Percentiles rank a stretch among this genome's conserved stretches.
Conservation (phyloP, 371 early-diverging fungal species). For the Mortierella sp. region DNA sequence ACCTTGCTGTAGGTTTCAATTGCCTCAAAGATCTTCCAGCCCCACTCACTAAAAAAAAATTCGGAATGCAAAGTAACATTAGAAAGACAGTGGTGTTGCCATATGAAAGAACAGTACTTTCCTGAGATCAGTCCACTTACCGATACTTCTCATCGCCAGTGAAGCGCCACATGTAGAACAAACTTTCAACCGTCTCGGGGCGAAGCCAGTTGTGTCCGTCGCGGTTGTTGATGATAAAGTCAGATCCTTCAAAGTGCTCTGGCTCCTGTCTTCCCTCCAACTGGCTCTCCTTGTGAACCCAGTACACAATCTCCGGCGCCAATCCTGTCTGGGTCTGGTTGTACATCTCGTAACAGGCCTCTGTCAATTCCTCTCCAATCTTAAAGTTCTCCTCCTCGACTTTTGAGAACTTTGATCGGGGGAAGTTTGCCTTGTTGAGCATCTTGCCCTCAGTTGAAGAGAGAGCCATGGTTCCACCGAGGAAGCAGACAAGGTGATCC, state of each 20-base stretch:
- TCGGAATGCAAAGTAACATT: background rate
- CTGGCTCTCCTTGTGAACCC: conserved; percentile 54
- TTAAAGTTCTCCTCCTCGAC: conserved; percentile 70
- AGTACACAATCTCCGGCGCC: conserved; percentile 88
- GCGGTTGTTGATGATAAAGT: conserved; percentile 74
- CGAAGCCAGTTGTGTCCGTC: conserved; percentile 85
- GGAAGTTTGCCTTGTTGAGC: conserved; percentile 19
- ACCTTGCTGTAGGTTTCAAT: conserved; percentile 86
- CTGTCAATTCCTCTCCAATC: conserved; percentile 84
- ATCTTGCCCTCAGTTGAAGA: conserved; percentile 78
- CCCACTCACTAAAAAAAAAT: too few relatives aligned
- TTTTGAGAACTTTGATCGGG: conserved; percentile 29
- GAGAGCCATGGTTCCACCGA: conserved; percentile 90
- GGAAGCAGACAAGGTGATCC: conserved; percentile 96
- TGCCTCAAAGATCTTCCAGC: conserved; percentile 89
- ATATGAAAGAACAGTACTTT: background rate
- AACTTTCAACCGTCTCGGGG: conserved; percentile 93
- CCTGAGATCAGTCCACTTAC: conserved; percentile 43
- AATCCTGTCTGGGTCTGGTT: conserved; percentile 83
- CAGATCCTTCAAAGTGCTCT: conserved; percentile 61
- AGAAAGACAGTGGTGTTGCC: background rate
- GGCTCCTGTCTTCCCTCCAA: conserved; percentile 34
- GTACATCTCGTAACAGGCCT: conserved; percentile 91
- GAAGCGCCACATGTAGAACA: conserved; percentile 88
- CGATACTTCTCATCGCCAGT: conserved; percentile 86